Conservation (phyloP, 2,329 filamentous ascomycete genomes). For the Aspergillus floridensis region DNA sequence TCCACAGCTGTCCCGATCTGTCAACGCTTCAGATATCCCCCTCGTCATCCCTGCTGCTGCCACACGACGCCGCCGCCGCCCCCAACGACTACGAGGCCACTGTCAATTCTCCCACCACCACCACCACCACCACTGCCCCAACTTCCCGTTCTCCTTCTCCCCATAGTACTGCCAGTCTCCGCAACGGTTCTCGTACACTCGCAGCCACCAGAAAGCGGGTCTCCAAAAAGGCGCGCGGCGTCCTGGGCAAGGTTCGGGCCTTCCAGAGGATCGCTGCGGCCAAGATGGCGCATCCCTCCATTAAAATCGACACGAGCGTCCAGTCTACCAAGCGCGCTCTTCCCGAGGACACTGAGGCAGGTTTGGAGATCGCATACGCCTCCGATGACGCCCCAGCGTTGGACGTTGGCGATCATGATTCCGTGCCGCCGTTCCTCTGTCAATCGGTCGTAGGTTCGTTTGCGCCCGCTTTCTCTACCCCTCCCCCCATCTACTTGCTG, state of each 20-base stretch:
- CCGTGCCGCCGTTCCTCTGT: slow-evolving; percentile 39
- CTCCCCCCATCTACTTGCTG: slow-evolving; percentile 11
- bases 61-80: slow-evolving; percentile 13
- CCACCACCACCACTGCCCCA: slow-evolving; percentile 30
- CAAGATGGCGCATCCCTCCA: slow-evolving; percentile 43
- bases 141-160: slow-evolving; percentile 34
- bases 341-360: slow-evolving; percentile 36
- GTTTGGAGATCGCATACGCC: slow-evolving; percentile 24
- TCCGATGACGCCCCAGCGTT: slow-evolving; percentile 28
- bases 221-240: slow-evolving; percentile 40
- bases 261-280: slow-evolving; percentile 40
- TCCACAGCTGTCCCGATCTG: slow-evolving; percentile 45
- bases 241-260: slow-evolving; percentile 42
- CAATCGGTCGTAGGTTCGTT: slow-evolving; percentile 39
- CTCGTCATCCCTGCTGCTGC: slow-evolving; percentile 23
- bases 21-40: slow-evolving; percentile 36
- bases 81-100: slow-evolving; percentile 27
- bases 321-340: slow-evolving; percentile 39
- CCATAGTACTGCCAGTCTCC: slow-evolving; percentile 26
- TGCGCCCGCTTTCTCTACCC: slow-evolving; percentile 13
- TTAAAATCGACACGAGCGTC: slow-evolving; percentile 41
- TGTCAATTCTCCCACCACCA: slow-evolving; percentile 29
- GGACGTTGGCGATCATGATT: slow-evolving; percentile 30
- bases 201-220: slow-evolving; percentile 34
- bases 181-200: slow-evolving; percentile 30